Conservation (phyloP, 176 grass and related monocot genomes). For the sorghum (Sorghum bicolor) region Sorghum_bicolor_NCBIv3 NC_012871.2:2686001-2686500, state of each 20-base stretch:
- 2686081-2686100: conserved; percentile 52
- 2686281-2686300: conserved; percentile 14
- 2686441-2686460: conserved; percentile 60
- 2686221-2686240: conserved; percentile 87
- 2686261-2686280: conserved; percentile 40
- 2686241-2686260: conserved; percentile 78
- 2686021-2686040: conserved; percentile 39
- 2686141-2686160: conserved; percentile 63
- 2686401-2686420: conserved; percentile 76
- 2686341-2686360: conserved; percentile 92
- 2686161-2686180: conserved; percentile 58
- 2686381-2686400: conserved; percentile 72
- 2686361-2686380: conserved; percentile 91
- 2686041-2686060: conserved; percentile 56
- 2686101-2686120: conserved; percentile 87
- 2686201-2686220: conserved; percentile 62
- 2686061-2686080: conserved; percentile 65
- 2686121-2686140: conserved; percentile 97
- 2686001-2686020: conserved; percentile 57
- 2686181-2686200: conserved; percentile 56
- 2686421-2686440: conserved; percentile 47
- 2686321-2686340: conserved; percentile 22
- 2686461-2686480: not conserved
- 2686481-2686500: not conserved
- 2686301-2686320: conserved; percentile 8